Evolutionary conservation across 768 basidiomycete genomes (phyloP), one percentile per base, ranked within the genome.

Genomic region (Tricholoma flavovirens): DNA sequence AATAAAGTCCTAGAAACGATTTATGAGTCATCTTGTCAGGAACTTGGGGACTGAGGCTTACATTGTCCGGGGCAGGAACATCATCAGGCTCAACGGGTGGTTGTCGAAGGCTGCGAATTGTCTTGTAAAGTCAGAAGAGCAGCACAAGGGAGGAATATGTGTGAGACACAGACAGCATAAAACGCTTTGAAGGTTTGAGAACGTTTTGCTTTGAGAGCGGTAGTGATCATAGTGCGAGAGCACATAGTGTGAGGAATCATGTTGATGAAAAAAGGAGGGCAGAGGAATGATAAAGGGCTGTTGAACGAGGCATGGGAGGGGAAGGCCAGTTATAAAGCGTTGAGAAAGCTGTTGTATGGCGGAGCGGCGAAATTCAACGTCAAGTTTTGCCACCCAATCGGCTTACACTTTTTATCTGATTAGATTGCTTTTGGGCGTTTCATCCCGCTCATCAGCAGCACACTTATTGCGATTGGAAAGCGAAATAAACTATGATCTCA

Each of bases 1-100:
- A 66, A 99, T 94, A 66, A 99, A 95, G 69, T 98, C 97, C 93
- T 98, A 68, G 14, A 58, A 29, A 7, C 19, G 22, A 36, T 2
- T n/a, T 50, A 56, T 54, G 54, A 62, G 57, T 60, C 35, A 51
- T 56, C 15, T 59, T 35, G 50, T 19, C 49, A 53, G 53, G 35
- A 50, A 57, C 49, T 32, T 30, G 52, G 36, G n/a, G 60, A 58
- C n/a, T 45, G 51, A 19, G 66, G 77, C 63, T 11, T 62, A 83
- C 84, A 67, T 83, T 81, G 51, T 83, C 81, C 26, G 82, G 71
- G 5, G 75, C 66, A 1, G 74, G 72, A 9, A 63, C 42, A 15
- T 78, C 77, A 24, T 80, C 77, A 15, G 65, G 60, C 40, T 75
- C 71, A 29, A 68, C 57, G 1, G 69, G 59, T n/a, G 69, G 65